These are phyloP conservation scores for Phyllosticta paracitricarpa DNA, from an alignment of 2,329 filamentous ascomycete genomes.

Conservation along the genomic window DNA sequence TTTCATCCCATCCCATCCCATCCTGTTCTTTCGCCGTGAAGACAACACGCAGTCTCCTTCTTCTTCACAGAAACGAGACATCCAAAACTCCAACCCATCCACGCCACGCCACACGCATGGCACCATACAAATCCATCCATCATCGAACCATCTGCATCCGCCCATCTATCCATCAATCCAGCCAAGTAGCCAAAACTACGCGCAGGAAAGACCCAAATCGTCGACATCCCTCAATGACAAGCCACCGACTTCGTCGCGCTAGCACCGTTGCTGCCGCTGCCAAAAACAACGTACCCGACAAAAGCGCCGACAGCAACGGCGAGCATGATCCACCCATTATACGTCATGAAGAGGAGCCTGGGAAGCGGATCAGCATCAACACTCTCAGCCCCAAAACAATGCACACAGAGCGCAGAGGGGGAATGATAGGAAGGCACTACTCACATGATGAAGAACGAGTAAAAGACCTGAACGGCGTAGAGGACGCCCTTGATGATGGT, in stretches of 20 bases:
- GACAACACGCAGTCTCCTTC: too few relatives aligned
- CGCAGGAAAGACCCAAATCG: too few relatives aligned
- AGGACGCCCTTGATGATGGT: constrained; percentile 72
- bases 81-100: too few relatives aligned
- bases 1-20: too few relatives aligned
- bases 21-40: too few relatives aligned
- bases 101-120: too few relatives aligned
- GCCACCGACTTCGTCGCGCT: constrained; percentile 75
- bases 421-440: constrained; percentile 31
- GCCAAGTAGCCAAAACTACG: too few relatives aligned
- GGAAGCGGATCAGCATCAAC: constrained; percentile 5
- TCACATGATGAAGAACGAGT: constrained; percentile 99
- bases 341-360: constrained; percentile 99
- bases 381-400: background rate
- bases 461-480: constrained; percentile 92
- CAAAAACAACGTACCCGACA: constrained; percentile 76
- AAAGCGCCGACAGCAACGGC: constrained; percentile 83
- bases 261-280: constrained; percentile 54
- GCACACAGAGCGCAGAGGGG: background rate
- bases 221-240: constrained; percentile 54
- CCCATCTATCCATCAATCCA: too few relatives aligned
- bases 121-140: too few relatives aligned
- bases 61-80: too few relatives aligned
- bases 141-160: too few relatives aligned
- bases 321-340: constrained; percentile 97